Conservation (phyloP, 345 rosid genomes). For the Pseudoturritis turrita region DNA sequence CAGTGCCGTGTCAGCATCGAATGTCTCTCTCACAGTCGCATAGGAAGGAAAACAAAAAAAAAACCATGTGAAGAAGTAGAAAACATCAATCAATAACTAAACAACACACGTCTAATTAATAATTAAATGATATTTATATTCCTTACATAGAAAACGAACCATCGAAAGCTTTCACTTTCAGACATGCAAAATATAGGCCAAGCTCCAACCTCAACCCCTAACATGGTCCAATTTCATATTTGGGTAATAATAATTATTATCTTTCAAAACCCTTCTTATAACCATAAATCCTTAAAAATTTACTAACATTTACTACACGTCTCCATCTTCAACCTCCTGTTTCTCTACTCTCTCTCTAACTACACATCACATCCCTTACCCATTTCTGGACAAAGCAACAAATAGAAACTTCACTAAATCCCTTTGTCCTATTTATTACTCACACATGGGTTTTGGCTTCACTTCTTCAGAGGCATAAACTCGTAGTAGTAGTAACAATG, state of each 20-base stretch:
- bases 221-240: slow-evolving; percentile 34
- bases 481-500: slow-evolving; percentile 46
- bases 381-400: slow-evolving; percentile 20
- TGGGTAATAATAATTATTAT: neutral
- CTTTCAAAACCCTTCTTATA: neutral
- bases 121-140: neutral
- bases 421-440: slow-evolving; percentile 14
- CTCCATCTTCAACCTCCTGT: slow-evolving; percentile 7
- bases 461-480: slow-evolving; percentile 60
- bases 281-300: neutral
- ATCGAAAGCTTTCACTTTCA: slow-evolving; percentile 14
- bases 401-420: slow-evolving; percentile 7
- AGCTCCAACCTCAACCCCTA: slow-evolving; percentile 9
- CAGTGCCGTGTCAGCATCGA: slow-evolving; percentile 23
- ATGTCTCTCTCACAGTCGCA: neutral
- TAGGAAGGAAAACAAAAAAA: too few relatives aligned
- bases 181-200: neutral
- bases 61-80: slow-evolving; percentile 16
- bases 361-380: slow-evolving; percentile 6
- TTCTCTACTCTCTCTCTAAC: neutral
- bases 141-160: slow-evolving; percentile 18
- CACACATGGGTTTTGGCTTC: slow-evolving; percentile 46
- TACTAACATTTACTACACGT: slow-evolving; percentile 23
- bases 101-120: neutral
- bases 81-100: neutral